phyloP scores from a whole-genome alignment of 2,329 filamentous ascomycete genomes.

The Aspergillus candidus region DNA sequence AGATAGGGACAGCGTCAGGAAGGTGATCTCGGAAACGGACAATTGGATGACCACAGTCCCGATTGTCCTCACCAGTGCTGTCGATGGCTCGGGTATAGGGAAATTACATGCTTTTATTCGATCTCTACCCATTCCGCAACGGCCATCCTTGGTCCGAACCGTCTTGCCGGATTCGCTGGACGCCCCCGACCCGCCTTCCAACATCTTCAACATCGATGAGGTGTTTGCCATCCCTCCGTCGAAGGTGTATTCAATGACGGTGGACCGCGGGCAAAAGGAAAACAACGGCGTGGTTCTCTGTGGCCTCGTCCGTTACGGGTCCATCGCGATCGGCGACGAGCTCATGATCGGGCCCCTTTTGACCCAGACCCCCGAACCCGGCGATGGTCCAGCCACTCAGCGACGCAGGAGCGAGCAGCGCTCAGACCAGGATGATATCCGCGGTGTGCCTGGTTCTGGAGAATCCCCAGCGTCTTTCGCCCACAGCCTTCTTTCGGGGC shows the following conservation, averaged over 20 bases:
- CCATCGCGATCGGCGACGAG: constrained; percentile 68
- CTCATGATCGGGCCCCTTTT: constrained; percentile 72
- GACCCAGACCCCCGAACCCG: constrained; percentile 43
- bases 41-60: constrained; percentile 58
- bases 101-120: constrained; percentile 75
- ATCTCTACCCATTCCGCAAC: constrained; percentile 62
- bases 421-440: constrained; percentile 12
- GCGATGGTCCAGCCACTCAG: constrained; percentile 23
- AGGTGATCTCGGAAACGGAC: constrained; percentile 43
- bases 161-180: constrained; percentile 11
- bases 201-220: constrained; percentile 85
- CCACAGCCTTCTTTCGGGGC: constrained; percentile 28
- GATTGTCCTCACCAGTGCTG: constrained; percentile 79
- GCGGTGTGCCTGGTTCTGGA: constrained; percentile 16
- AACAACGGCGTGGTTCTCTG: constrained; percentile 69
- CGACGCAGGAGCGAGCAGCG: constrained; percentile 1
- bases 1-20: constrained; percentile 55
- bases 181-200: constrained; percentile 47
- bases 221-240: constrained; percentile 69
- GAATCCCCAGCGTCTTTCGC: constrained; percentile 30
- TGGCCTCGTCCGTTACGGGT: constrained; percentile 75
- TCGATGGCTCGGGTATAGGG: constrained; percentile 76
- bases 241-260: constrained; percentile 45
- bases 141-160: constrained; percentile 19
- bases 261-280: constrained; percentile 35